A percentile compares a stretch with the other conserved stretches of the same genome.
Conservation (phyloP, 257 asterid species). For the Gynochthodes officinalis region DNA sequence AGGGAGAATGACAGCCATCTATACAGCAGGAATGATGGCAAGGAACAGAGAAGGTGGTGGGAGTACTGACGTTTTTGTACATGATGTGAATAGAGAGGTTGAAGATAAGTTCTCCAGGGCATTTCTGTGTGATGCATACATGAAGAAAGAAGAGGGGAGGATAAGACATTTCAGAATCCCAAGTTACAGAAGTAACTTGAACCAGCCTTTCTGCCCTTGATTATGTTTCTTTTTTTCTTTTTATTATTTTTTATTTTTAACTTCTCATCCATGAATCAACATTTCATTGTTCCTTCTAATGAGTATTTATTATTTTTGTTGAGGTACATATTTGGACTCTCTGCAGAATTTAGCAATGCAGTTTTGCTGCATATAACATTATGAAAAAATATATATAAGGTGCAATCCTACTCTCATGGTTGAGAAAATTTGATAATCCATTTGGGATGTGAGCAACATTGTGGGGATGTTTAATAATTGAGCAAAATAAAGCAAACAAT, state of each 20-base stretch:
- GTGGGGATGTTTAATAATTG: too few relatives aligned
- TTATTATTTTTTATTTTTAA: not conserved
- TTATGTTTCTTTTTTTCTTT: not conserved
- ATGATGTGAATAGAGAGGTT: slow-evolving; percentile 83
- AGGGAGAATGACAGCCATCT: slow-evolving; percentile 85
- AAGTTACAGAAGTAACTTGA: slow-evolving; percentile 43
- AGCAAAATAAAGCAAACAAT: too few relatives aligned
- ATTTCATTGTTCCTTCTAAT: slow-evolving; percentile 2
- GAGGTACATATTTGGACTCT: not conserved
- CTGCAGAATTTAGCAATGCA: not conserved
- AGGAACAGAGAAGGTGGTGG: slow-evolving; percentile 47
- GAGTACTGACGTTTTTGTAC: slow-evolving; percentile 74
- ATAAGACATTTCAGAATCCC: slow-evolving; percentile 79
- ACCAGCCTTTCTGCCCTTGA: slow-evolving; percentile 74
- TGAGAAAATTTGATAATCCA: too few relatives aligned
- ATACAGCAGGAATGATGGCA: slow-evolving; percentile 96
- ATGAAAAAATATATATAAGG: too few relatives aligned
- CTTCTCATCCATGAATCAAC: not conserved
- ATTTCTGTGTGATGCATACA: slow-evolving; percentile 68
- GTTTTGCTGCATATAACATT: not conserved
- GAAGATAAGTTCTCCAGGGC: slow-evolving; percentile 69
- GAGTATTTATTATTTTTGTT: not conserved
- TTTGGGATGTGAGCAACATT: not conserved
- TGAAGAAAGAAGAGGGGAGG: slow-evolving; percentile 80
- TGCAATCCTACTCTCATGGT: too few relatives aligned